A percentile compares a stretch with the other conserved stretches of the same genome.
Evolutionary conservation across 1,284 basidiomycete species (phyloP).

Genomic region (Austroboletus novae-zelandiae): DNA sequence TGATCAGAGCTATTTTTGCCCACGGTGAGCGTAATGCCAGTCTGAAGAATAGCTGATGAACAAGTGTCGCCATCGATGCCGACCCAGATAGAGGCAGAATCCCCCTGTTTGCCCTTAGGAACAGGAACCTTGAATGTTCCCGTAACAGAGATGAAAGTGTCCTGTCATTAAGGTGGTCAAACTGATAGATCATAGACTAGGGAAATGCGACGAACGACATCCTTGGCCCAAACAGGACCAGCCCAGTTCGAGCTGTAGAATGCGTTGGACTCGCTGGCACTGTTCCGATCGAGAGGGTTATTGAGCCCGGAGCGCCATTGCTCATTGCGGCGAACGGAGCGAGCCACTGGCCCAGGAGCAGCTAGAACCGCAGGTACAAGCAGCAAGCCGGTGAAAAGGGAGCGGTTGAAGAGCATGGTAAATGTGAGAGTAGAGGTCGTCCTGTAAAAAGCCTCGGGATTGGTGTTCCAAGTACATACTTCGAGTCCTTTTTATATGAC

Average conservation of each 20-base stretch:
- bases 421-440: neutral
- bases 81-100: conserved; percentile 2
- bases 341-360: neutral
- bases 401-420: neutral
- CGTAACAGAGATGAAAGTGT: neutral
- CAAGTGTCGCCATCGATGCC: conserved; percentile 6
- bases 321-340: neutral
- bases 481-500: no score
- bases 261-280: neutral
- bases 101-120: neutral
- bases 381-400: neutral
- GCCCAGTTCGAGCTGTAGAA: conserved; percentile 1
- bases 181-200: no score
- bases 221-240: neutral
- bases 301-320: neutral
- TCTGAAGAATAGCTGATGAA: neutral
- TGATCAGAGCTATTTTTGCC: no score
- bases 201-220: neutral
- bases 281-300: neutral
- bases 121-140: conserved; percentile 1
- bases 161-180: neutral
- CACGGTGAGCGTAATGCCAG: no score
- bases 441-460: no score
- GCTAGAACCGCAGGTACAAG: neutral
- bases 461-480: no score